A percentile compares a stretch with the other conserved stretches of the same genome.
Conservation (phyloP, 2,329 filamentous ascomycete species). For the Aspergillus pseudonomiae region DNA sequence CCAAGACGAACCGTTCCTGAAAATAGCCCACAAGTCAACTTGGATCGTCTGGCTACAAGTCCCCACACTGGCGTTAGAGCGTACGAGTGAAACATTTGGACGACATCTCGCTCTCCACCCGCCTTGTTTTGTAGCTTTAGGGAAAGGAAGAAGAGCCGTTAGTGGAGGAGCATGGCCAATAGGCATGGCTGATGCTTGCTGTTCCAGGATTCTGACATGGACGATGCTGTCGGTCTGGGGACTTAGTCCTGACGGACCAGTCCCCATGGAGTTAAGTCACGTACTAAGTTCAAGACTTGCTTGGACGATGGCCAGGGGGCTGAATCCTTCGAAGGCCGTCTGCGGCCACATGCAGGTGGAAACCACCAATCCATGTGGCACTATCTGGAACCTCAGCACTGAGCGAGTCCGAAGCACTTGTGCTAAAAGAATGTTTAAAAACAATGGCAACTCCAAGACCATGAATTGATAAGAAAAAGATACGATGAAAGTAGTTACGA, state of each 20-base stretch:
- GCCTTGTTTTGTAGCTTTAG: not conserved
- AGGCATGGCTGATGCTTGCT: not conserved
- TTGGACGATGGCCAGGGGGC: not conserved
- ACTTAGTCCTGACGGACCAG: not conserved
- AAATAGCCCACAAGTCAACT: slow-evolving; percentile 1
- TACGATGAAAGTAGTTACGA: not conserved
- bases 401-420: not conserved
- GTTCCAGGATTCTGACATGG: not conserved
- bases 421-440: not conserved
- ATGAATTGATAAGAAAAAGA: not conserved
- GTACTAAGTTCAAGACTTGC: not conserved
- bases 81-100: slow-evolving; percentile 11
- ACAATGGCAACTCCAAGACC: not conserved
- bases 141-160: not conserved
- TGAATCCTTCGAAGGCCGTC: not conserved
- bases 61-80: slow-evolving; percentile 5
- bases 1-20: slow-evolving; percentile 9
- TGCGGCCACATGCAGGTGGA: slow-evolving; percentile 1
- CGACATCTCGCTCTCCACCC: slow-evolving; percentile 1
- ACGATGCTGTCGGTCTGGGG: not conserved
- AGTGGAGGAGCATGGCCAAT: not conserved
- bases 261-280: not conserved
- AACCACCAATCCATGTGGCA: not conserved
- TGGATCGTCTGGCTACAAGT: not conserved
- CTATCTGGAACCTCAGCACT: slow-evolving; percentile 1